Evolutionary conservation across 2,329 filamentous ascomycete species (phyloP).

Genomic region (Colletotrichum incanum): DNA sequence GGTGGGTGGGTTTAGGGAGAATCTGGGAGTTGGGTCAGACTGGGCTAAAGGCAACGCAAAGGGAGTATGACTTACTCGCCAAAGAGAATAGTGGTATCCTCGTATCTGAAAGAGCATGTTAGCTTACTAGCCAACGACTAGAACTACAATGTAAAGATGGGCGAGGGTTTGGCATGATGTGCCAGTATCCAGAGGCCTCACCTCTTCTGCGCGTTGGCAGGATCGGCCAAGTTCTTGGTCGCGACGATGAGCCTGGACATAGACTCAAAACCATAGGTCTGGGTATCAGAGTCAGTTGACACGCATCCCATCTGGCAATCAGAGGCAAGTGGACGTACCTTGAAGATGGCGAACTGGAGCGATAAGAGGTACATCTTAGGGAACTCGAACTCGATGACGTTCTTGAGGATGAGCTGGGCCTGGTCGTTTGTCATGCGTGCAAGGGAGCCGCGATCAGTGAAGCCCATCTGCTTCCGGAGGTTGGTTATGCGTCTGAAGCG

Average conservation of each 20-base stretch:
- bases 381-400: slow-evolving; percentile 54
- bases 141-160: background rate
- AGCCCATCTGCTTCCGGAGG: slow-evolving; percentile 51
- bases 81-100: slow-evolving; percentile 58
- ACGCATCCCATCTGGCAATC: background rate
- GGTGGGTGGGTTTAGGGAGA: slow-evolving; percentile 53
- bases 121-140: background rate
- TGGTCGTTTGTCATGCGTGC: slow-evolving; percentile 60
- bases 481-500: slow-evolving; percentile 55
- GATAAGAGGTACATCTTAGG: slow-evolving; percentile 56
- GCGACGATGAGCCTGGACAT: slow-evolving; percentile 56
- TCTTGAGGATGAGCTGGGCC: slow-evolving; percentile 61
- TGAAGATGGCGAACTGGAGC: slow-evolving; percentile 59
- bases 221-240: slow-evolving; percentile 55
- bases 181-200: slow-evolving; percentile 38
- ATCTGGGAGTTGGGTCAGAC: slow-evolving; percentile 45
- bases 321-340: slow-evolving; percentile 47
- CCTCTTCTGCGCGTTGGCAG: slow-evolving; percentile 54
- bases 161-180: background rate
- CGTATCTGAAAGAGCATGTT: slow-evolving; percentile 52
- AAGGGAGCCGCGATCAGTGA: slow-evolving; percentile 54
- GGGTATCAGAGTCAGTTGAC: background rate
- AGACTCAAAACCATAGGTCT: slow-evolving; percentile 58
- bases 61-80: slow-evolving; percentile 49
- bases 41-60: background rate